phyloP scores from a whole-genome alignment of 2,329 filamentous ascomycete genomes.

The Incumbomyces lentus region DNA sequence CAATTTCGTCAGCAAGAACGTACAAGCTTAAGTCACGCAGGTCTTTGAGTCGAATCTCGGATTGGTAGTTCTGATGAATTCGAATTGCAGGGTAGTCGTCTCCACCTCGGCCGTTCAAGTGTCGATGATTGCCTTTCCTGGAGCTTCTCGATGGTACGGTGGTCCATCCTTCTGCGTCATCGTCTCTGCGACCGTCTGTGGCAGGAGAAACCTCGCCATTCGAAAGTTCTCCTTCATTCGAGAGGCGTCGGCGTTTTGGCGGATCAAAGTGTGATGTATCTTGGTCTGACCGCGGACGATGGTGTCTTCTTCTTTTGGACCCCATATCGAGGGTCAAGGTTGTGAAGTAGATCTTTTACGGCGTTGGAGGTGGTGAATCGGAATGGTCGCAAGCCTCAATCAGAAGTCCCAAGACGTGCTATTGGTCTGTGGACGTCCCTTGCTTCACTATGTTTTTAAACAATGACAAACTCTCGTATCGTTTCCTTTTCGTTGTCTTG shows the following conservation, averaged over 20 bases:
- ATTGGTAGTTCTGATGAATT: constrained; percentile 15
- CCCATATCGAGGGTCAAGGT: too few species aligned
- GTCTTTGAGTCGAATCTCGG: constrained; percentile 43
- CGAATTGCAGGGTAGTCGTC: constrained; percentile 3
- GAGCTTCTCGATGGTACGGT: constrained; percentile 2
- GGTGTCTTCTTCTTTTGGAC: too few species aligned
- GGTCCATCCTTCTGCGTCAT: constrained; percentile 2
- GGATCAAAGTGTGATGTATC: not conserved
- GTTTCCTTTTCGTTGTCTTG: too few species aligned
- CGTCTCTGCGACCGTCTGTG: not conserved
- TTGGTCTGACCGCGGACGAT: not conserved
- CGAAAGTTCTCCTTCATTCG: not conserved
- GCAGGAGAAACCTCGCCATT: not conserved
- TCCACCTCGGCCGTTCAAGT: not conserved
- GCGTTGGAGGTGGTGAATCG: too few species aligned
- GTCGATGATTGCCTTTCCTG: not conserved
- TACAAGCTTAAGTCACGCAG: constrained; percentile 50
- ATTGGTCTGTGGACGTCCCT: too few species aligned
- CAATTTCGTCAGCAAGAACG: constrained; percentile 49
- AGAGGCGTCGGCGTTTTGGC: not conserved
- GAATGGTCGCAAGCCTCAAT: too few species aligned
- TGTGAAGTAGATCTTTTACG: too few species aligned
- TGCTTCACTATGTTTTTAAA: too few species aligned
- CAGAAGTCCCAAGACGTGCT: too few species aligned
- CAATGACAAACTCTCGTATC: too few species aligned